These are phyloP conservation scores for Emmonsiellopsis sp. DNA, from an alignment of 2,329 filamentous ascomycete genomes.

Conservation along the genomic window DNA sequence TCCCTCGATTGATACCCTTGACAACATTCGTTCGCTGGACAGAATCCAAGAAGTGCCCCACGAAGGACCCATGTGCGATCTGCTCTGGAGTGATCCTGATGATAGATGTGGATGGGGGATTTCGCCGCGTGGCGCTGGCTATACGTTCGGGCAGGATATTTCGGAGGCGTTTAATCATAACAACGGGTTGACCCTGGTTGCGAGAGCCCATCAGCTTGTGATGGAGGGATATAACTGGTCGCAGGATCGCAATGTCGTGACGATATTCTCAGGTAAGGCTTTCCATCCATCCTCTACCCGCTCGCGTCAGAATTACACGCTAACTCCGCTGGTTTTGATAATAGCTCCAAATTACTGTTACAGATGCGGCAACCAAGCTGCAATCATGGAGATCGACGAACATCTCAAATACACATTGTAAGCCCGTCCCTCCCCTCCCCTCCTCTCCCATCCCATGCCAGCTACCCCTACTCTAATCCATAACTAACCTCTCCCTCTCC, in stretches of 20 bases:
- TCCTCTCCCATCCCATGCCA: conserved; percentile 4
- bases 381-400: conserved; percentile 99
- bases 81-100: conserved; percentile 97
- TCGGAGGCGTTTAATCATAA: conserved; percentile 99
- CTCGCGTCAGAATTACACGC: background rate
- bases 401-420: conserved; percentile 99
- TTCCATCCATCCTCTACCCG: background rate
- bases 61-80: conserved; percentile 95
- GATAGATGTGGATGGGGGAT: conserved; percentile 95
- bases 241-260: conserved; percentile 95
- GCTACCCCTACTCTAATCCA: conserved; percentile 16
- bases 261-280: conserved; percentile 82
- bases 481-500: background rate
- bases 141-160: conserved; percentile 94
- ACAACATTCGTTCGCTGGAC: conserved; percentile 91
- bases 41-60: conserved; percentile 98
- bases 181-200: conserved; percentile 92
- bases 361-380: conserved; percentile 95
- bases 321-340: background rate
- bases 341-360: conserved; percentile 92
- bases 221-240: conserved; percentile 99
- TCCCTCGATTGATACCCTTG: conserved; percentile 89
- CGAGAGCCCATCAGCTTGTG: conserved; percentile 91
- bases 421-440: conserved; percentile 32
- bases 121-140: conserved; percentile 85